A percentile compares a stretch with the other conserved stretches of the same genome.
These are phyloP conservation scores for Hanseniaspora jakobsenii DNA, from an alignment of 805 yeast species.

Conservation along the genomic window DNA sequence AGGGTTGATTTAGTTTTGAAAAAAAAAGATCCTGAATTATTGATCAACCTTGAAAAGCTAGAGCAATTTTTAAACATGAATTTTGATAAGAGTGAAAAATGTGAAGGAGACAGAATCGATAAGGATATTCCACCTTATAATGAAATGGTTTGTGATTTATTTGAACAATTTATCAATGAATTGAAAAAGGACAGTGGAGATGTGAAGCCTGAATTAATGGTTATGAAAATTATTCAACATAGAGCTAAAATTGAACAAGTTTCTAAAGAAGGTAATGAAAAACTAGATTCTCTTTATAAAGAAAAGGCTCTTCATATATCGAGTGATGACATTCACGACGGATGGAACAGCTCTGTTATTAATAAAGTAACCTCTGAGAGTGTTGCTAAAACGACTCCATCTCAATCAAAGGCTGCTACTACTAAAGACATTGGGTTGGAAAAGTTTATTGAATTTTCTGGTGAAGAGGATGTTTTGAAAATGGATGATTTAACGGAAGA, in stretches of 20 bases:
- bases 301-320: slow-evolving; percentile 70
- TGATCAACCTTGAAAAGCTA: slow-evolving; percentile 21
- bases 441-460: slow-evolving; percentile 25
- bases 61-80: slow-evolving; percentile 35
- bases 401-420: slow-evolving; percentile 16
- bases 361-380: slow-evolving; percentile 36
- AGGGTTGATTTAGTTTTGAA: slow-evolving; percentile 57
- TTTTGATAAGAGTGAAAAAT: slow-evolving; percentile 50
- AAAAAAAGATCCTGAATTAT: slow-evolving; percentile 29
- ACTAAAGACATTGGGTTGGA: slow-evolving; percentile 15
- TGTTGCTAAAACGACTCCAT: slow-evolving; percentile 5
- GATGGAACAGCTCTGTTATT: slow-evolving; percentile 74
- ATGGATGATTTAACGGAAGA: slow-evolving; percentile 51
- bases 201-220: slow-evolving; percentile 31
- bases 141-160: slow-evolving; percentile 85
- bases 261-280: slow-evolving; percentile 49
- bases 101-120: slow-evolving; percentile 35
- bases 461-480: slow-evolving; percentile 37
- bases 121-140: slow-evolving; percentile 53
- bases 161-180: slow-evolving; percentile 63
- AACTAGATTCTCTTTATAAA: slow-evolving; percentile 51
- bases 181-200: slow-evolving; percentile 35
- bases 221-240: slow-evolving; percentile 40
- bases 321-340: slow-evolving; percentile 83
- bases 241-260: slow-evolving; percentile 58